Base-by-base conservation (phyloP, 768 basidiomycete genomes). In the Rhodotorula kratochvilovae region DNA sequence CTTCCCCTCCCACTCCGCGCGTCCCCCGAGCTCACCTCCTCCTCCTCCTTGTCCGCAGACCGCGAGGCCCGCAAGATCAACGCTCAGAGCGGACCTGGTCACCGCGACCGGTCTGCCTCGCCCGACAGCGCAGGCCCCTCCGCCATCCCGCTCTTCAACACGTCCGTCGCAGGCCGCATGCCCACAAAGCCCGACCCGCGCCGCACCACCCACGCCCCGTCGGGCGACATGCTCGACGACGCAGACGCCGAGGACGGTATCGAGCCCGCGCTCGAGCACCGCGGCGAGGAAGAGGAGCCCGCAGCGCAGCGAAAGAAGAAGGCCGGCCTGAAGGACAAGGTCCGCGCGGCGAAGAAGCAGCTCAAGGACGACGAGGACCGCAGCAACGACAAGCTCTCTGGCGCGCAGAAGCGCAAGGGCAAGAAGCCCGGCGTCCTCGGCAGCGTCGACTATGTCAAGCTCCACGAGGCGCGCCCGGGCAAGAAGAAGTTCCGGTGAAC, bases 81-180 rank as follows among this genome's bases (percentile, higher is more conserved):
- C 33, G 54, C 35, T 8, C 54, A 33, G 54, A 21, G 33, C 2
- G 33, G 1, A 8, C 54, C 31, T 16, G 5, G 31, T 7, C 2
- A 13, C 19, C 31, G 5, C 21, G 31, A 61, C 31, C 62, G 63
- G 3, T 65, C 63, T 3, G n/a, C 43, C 48, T 68, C 71, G 5
- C 70, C 70, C 36, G 67, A 68, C 25, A 56, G 6, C n/a, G 25
- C 1, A 1, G 5, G 36, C 2, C 57, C 25, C 12, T 59, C 61
- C 10, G 60, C 51, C 39, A 72, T 72, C 51, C 71, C 71, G 1
- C 63, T 72, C 36, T 72, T 72, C 71, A 72, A 72, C 63, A 65
- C 67, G 23, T 65, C 67, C 6, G 67, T 43, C 5, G 51, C 35
- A n/a, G 63, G 63, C 11, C 51, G 67, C 0, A 25, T 35, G 29